Percentiles rank a stretch among this genome's conserved stretches.
Evolutionary conservation across 495 filamentous ascomycete species (phyloP).

Genomic region (Rusavskia elegans): DNA sequence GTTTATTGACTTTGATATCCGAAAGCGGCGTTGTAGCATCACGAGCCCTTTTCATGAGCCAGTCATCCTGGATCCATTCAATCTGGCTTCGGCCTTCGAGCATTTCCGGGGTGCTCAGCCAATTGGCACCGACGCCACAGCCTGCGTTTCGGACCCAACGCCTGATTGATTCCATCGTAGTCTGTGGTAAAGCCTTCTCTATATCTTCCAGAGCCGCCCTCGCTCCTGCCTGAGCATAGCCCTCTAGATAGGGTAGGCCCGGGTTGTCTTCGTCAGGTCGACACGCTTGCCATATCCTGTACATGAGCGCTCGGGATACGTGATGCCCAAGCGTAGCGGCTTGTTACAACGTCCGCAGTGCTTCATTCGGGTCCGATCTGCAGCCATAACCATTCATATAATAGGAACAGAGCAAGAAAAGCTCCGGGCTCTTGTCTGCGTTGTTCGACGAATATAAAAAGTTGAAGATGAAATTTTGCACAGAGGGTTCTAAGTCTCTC

Average conservation of each 20-base stretch:
- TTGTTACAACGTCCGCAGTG: not conserved
- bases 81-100: slow-evolving; percentile 5
- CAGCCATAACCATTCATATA: slow-evolving; percentile 6
- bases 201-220: slow-evolving; percentile 1
- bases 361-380: not conserved
- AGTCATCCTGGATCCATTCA: slow-evolving; percentile 4
- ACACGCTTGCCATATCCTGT: not conserved
- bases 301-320: not conserved
- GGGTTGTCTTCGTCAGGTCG: not conserved
- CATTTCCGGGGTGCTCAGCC: slow-evolving; percentile 2
- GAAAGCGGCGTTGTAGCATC: not conserved
- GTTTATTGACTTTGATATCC: slow-evolving; percentile 5
- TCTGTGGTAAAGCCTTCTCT: not conserved
- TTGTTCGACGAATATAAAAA: not conserved
- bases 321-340: not conserved
- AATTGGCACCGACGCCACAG: slow-evolving; percentile 2
- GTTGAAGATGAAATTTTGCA: slow-evolving; percentile 3
- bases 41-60: slow-evolving; percentile 1
- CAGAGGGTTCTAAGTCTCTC: not conserved
- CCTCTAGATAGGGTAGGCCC: slow-evolving; percentile 3
- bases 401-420: slow-evolving; percentile 2
- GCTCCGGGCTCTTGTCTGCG: not conserved
- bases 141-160: not conserved
- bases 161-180: not conserved
- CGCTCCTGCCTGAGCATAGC: slow-evolving; percentile 2